Conservation (phyloP, 164 flowering plant genomes). For the Stephania japonica region DNA sequence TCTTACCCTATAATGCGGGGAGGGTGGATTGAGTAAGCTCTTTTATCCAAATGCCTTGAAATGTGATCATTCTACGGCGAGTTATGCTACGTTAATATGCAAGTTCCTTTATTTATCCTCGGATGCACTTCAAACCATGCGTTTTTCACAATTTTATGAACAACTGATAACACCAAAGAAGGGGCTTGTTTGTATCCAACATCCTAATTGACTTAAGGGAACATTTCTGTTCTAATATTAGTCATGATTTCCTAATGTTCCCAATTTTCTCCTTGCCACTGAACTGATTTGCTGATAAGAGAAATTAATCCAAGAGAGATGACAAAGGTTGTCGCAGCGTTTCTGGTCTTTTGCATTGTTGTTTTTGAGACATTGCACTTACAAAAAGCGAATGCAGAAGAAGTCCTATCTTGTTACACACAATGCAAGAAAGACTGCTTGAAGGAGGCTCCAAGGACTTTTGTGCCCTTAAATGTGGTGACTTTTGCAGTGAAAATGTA, state of each 20-base stretch:
- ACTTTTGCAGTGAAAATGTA: conserved; percentile 6
- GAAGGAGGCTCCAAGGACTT: not conserved
- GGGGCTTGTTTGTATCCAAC: no score
- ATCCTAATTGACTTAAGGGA: not conserved
- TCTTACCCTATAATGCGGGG: no score
- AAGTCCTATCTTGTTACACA: not conserved
- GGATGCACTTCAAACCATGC: no score
- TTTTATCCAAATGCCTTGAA: no score
- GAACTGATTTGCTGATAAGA: not conserved
- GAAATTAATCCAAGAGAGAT: not conserved
- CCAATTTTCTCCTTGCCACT: not conserved
- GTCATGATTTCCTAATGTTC: not conserved
- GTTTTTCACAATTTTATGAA: no score
- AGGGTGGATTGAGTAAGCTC: no score
- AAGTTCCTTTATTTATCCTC: no score
- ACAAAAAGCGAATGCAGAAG: not conserved
- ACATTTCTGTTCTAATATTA: not conserved
- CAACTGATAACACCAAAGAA: no score
- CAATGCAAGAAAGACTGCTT: conserved; percentile 2
- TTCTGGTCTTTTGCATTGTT: conserved; percentile 5
- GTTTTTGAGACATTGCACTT: not conserved
- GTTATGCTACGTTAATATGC: no score
- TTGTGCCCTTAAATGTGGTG: conserved; percentile 1
- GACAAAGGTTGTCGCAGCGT: not conserved
- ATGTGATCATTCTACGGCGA: no score